Percentiles rank a stretch among this genome's conserved stretches.
These are phyloP conservation scores for Helotiales sp. DNA, from an alignment of 2,329 filamentous ascomycete species.

Conservation along the genomic window DNA sequence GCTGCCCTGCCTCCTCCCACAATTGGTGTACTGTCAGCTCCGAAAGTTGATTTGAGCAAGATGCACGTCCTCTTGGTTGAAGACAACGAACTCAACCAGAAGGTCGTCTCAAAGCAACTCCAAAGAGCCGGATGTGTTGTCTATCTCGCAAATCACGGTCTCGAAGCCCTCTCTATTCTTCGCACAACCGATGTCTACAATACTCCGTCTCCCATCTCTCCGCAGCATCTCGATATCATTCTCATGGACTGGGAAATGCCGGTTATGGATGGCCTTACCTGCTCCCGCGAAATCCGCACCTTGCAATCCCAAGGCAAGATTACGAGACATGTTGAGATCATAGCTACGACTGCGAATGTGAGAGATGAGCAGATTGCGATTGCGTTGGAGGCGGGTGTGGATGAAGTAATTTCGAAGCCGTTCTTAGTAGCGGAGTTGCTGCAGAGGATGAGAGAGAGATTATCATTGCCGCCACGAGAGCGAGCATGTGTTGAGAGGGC, in stretches of 20 bases:
- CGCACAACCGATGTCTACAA: conserved; percentile 22
- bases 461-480: conserved; percentile 6
- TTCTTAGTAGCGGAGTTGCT: conserved; percentile 24
- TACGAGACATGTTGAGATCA: conserved; percentile 41
- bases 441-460: conserved; percentile 23
- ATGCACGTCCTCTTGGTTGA: conserved; percentile 54
- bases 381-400: conserved; percentile 28
- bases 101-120: conserved; percentile 51
- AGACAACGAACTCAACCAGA: conserved; percentile 62
- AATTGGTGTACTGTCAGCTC: neutral
- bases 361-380: conserved; percentile 29
- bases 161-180: conserved; percentile 52
- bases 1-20: neutral
- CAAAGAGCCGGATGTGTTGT: conserved; percentile 42
- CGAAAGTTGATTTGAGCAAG: conserved; percentile 9
- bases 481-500: neutral
- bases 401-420: conserved; percentile 29
- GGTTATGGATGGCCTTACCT: conserved; percentile 68
- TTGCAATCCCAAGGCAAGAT: conserved; percentile 54
- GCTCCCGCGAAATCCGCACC: conserved; percentile 63
- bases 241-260: conserved; percentile 81
- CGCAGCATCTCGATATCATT: conserved; percentile 55
- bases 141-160: conserved; percentile 56
- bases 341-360: conserved; percentile 37
- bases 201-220: neutral